phyloP scores from a whole-genome alignment of 2,329 filamentous ascomycete species.

The Colletotrichum musicola region DNA sequence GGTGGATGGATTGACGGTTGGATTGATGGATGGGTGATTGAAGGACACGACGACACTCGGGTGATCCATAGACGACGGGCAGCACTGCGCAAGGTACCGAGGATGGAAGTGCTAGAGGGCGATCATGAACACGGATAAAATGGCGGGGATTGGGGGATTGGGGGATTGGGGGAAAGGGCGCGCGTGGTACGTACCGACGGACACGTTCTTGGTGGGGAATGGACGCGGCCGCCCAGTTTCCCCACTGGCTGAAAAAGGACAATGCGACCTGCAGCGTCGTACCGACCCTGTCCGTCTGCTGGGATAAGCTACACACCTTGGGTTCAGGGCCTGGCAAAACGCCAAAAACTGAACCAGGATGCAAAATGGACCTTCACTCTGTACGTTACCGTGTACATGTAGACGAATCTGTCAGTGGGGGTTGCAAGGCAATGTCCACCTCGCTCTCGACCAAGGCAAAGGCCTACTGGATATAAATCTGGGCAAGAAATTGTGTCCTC shows the following conservation, averaged over 20 bases:
- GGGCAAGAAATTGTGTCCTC: too few species aligned
- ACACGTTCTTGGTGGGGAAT: conserved; percentile 30
- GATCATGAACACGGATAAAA: conserved; percentile 32
- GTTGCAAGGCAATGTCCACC: too few species aligned
- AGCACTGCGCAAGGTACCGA: conserved; percentile 1
- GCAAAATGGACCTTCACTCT: background rate
- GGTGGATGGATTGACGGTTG: too few species aligned
- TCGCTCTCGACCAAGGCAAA: too few species aligned
- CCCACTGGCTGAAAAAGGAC: conserved; percentile 24
- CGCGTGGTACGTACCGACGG: conserved; percentile 6
- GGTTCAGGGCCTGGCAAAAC: conserved; percentile 8
- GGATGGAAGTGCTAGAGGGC: conserved; percentile 22
- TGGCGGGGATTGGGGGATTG: conserved; percentile 16
- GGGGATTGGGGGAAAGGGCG: background rate
- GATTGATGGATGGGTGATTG: background rate
- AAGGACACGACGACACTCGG: background rate
- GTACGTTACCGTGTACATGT: too few species aligned
- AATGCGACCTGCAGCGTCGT: conserved; percentile 13
- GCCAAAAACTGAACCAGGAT: conserved; percentile 1
- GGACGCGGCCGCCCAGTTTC: conserved; percentile 23
- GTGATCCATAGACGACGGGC: background rate
- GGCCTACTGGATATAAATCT: too few species aligned
- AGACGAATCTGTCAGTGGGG: too few species aligned
- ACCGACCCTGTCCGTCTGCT: conserved; percentile 16
- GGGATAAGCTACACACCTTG: conserved; percentile 30